Conservation (phyloP, 148 eudicot species). For the Silene uniflora region DNA sequence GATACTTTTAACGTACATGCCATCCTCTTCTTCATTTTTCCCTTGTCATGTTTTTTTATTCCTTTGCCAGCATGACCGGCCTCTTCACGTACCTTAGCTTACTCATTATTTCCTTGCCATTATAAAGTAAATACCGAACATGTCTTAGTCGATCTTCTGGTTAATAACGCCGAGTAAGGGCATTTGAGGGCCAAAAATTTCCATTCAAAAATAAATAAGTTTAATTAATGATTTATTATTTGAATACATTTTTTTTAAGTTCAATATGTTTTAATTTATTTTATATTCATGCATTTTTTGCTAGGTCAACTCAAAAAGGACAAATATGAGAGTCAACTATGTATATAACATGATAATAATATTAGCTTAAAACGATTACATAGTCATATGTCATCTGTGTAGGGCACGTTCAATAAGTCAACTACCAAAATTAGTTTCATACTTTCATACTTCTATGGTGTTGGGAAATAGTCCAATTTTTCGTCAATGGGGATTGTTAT, state of each 20-base stretch:
- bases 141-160: no score
- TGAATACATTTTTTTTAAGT: neutral
- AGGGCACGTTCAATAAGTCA: constrained; percentile 15
- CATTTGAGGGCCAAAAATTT: no score
- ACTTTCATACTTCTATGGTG: neutral
- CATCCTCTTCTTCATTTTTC: constrained; percentile 19
- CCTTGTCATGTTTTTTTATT: neutral
- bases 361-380: neutral
- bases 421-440: neutral
- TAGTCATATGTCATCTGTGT: neutral
- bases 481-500: no score
- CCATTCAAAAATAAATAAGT: neutral
- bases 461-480: no score
- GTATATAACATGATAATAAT: neutral
- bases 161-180: no score
- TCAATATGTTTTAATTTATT: neutral
- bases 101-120: neutral
- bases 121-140: no score
- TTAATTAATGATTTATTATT: neutral
- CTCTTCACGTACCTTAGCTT: constrained; percentile 11
- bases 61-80: constrained; percentile 25
- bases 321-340: constrained; percentile 9
- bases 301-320: neutral
- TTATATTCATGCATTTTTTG: neutral
- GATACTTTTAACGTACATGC: constrained; percentile 26